Base-by-base conservation (phyloP, 352 stramenopile genomes). In the Pythium chondricola region DNA sequence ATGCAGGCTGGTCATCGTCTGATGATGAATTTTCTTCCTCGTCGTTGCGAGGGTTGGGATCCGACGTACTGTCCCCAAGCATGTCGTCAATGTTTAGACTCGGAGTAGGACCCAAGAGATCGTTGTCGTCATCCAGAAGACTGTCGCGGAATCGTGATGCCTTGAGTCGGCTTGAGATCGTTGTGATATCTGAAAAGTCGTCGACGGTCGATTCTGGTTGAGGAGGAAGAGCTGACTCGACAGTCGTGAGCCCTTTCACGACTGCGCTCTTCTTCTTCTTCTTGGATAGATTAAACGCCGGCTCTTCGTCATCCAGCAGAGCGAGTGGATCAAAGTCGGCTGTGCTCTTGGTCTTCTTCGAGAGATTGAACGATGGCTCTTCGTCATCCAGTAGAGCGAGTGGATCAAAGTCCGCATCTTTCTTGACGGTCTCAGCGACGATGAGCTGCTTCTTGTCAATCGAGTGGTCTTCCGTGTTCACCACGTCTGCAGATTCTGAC, bases 41-140 rank as follows among this genome's bases (percentile, higher is more conserved):
- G n/a, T n/a, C n/a, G n/a, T n/a, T n/a, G n/a, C n/a, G n/a, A n/a
- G n/a, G n/a, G n/a, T n/a, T n/a, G n/a, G n/a, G n/a, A n/a, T n/a
- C n/a, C n/a, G n/a, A n/a, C n/a, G n/a, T n/a, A 10, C 9, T 35
- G 11, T 17, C 26, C 16, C 37, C 47, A 10, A 63, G 29, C 3
- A 63, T 18, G 40, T 57, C 55, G 17, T 63, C 55, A 1, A 63
- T 31, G 21, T 63, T 50, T 7, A 62, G 36, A n/a, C 48, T 62
- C 24, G 40, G 35, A 2, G 46, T 32, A 14, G 16, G 6, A 10
- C n/a, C 38, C 9, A 62, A 29, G 3, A 24, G 20, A 36, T 56
- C 46, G 18, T 38, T 17, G 39, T 13, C 14, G 44, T 42, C 24
- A 35, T 55, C 53, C 6, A 61, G 27, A 17, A 61, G 22, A 37